phyloP scores from a whole-genome alignment of 2,329 filamentous ascomycete genomes.

The Claviceps sp. region DNA sequence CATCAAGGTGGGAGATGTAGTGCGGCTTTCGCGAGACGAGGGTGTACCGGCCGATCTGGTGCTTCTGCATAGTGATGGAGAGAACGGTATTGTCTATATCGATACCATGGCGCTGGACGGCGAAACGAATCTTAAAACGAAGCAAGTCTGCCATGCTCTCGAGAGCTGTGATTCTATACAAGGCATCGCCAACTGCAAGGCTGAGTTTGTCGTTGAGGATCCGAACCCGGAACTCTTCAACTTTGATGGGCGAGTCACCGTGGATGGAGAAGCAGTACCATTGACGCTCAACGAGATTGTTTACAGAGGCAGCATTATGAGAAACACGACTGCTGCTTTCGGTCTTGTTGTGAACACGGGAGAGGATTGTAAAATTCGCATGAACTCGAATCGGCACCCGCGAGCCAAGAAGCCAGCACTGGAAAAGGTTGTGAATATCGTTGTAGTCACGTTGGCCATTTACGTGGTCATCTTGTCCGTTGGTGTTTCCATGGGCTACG shows the following conservation, averaged over 20 bases:
- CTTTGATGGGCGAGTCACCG: conserved; percentile 55
- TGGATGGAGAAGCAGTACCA: conserved; percentile 46
- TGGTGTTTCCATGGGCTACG: conserved; percentile 71
- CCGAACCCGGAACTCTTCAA: conserved; percentile 67
- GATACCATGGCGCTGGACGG: conserved; percentile 78
- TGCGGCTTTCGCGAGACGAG: conserved; percentile 52
- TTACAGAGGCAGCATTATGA: conserved; percentile 71
- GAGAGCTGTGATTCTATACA: conserved; percentile 42
- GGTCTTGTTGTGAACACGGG: conserved; percentile 80
- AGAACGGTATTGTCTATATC: conserved; percentile 68
- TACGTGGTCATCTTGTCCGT: conserved; percentile 70
- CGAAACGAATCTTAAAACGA: conserved; percentile 71
- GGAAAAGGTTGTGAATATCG: conserved; percentile 62
- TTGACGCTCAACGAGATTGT: conserved; percentile 72
- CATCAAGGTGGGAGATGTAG: conserved; percentile 35
- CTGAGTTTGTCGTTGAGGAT: conserved; percentile 59
- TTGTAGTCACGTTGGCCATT: conserved; percentile 67
- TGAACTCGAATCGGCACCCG: conserved; percentile 84
- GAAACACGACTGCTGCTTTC: conserved; percentile 62
- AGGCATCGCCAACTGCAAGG: conserved; percentile 39
- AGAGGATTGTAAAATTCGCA: conserved; percentile 82
- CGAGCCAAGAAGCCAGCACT: conserved; percentile 70
- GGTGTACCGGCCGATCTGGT: conserved; percentile 72
- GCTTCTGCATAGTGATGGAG: conserved; percentile 62
- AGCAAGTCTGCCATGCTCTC: conserved; percentile 50